These are phyloP conservation scores for Ascosphaera aggregata DNA, from an alignment of 2,329 filamentous ascomycete genomes.

Conservation along the genomic window DNA sequence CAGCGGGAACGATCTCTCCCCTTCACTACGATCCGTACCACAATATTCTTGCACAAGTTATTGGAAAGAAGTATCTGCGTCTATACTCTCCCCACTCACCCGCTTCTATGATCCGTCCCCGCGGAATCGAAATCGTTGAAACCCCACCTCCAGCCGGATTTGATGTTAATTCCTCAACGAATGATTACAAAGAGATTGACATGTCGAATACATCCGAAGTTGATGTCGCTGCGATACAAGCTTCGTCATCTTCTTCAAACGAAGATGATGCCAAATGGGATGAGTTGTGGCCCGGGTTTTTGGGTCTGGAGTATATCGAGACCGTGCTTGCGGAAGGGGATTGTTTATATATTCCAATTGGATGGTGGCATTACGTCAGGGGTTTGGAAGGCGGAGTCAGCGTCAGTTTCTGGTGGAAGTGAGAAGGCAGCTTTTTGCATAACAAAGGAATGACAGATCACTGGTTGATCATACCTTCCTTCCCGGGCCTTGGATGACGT, in stretches of 20 bases:
- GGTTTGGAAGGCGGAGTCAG: slow-evolving; percentile 74
- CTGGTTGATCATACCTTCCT: too few species aligned
- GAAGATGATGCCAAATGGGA: slow-evolving; percentile 18
- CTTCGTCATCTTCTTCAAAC: slow-evolving; percentile 14
- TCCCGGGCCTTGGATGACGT: too few species aligned
- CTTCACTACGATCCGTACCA: slow-evolving; percentile 88
- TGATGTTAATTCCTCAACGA: too few species aligned
- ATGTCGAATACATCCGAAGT: slow-evolving; percentile 79
- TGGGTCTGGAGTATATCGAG: slow-evolving; percentile 43
- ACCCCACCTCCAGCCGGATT: slow-evolving; percentile 5
- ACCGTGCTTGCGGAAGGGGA: slow-evolving; percentile 59
- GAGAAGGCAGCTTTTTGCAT: slow-evolving; percentile 4
- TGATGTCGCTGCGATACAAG: slow-evolving; percentile 50
- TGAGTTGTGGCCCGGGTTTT: slow-evolving; percentile 31
- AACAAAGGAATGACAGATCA: background rate
- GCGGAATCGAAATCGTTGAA: slow-evolving; percentile 15
- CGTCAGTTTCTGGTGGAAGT: slow-evolving; percentile 93
- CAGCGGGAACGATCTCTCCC: slow-evolving; percentile 67
- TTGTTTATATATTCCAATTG: slow-evolving; percentile 67
- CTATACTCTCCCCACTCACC: slow-evolving; percentile 51
- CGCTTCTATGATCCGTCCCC: slow-evolving; percentile 16
- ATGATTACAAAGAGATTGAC: slow-evolving; percentile 55
- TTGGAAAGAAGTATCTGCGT: slow-evolving; percentile 78
- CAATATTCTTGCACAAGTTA: slow-evolving; percentile 74
- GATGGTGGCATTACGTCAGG: slow-evolving; percentile 96